Evolutionary conservation across 129 eudicot genomes (phyloP).

Genomic region (Flaveria ramosissima): DNA sequence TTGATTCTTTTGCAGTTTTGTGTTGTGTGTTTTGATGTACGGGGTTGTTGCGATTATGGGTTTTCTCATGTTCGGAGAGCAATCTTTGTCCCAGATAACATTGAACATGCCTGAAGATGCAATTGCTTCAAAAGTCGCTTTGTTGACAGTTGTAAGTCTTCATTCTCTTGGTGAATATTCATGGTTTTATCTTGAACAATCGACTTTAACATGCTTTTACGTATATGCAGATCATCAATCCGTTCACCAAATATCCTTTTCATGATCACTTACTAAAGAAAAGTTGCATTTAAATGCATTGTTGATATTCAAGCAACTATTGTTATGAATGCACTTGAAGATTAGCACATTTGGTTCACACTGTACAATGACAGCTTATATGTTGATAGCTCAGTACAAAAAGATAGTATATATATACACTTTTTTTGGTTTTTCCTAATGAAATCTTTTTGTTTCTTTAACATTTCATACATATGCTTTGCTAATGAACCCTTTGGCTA

Average conservation of each 20-base stretch:
- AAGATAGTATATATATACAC: neutral
- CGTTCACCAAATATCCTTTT: conserved; percentile 42
- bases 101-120: conserved; percentile 67
- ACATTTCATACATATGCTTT: conserved; percentile 60
- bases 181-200: neutral
- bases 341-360: neutral
- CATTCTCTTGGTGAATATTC: conserved; percentile 11
- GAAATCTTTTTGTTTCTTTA: conserved; percentile 37
- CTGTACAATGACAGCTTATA: neutral
- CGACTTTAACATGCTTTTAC: conserved; percentile 2
- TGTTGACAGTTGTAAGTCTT: conserved; percentile 78
- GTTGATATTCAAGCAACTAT: no score
- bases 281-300: neutral
- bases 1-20: conserved; percentile 51
- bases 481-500: conserved; percentile 86
- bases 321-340: neutral
- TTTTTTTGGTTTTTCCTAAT: neutral
- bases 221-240: conserved; percentile 32
- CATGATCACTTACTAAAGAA: conserved; percentile 1
- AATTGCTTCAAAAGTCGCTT: conserved; percentile 65
- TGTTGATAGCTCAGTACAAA: neutral
- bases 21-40: conserved; percentile 55
- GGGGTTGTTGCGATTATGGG: conserved; percentile 80
- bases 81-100: conserved; percentile 70
- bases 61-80: conserved; percentile 83